phyloP scores from a whole-genome alignment of 1,284 basidiomycete genomes.

The Papiliotrema flavescens region DNA sequence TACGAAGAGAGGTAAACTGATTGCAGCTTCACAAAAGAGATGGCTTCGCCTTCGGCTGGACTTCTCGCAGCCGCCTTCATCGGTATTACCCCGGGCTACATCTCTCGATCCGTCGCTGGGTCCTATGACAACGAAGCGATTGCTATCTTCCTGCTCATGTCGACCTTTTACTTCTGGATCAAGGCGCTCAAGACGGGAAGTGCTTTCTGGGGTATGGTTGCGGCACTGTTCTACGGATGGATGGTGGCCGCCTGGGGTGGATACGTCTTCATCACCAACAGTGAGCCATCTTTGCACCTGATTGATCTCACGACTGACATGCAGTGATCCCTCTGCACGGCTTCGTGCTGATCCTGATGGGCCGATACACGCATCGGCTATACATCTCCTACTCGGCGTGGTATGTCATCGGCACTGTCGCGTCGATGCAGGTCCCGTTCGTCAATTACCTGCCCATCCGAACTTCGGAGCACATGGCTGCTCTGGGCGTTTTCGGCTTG shows the following conservation, averaged over 20 bases:
- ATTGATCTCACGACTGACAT: constrained; percentile 1
- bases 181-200: constrained; percentile 92
- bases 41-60: constrained; percentile 90
- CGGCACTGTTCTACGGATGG: constrained; percentile 98
- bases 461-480: constrained; percentile 98
- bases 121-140: constrained; percentile 99
- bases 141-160: constrained; percentile 99
- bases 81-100: constrained; percentile 92
- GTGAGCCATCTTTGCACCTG: constrained; percentile 19
- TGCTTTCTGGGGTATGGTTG: constrained; percentile 81
- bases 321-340: constrained; percentile 90
- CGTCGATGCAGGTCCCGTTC: constrained; percentile 99
- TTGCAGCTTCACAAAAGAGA: constrained; percentile 81
- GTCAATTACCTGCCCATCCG: constrained; percentile 98
- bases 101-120: constrained; percentile 96
- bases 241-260: constrained; percentile 99
- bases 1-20: background rate
- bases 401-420: constrained; percentile 95
- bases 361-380: constrained; percentile 85
- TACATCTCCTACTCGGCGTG: constrained; percentile 96
- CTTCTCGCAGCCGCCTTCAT: constrained; percentile 98
- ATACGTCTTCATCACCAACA: constrained; percentile 99
- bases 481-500: constrained; percentile 93
- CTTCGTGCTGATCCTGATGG: constrained; percentile 91
- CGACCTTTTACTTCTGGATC: constrained; percentile 97